phyloP scores from a whole-genome alignment of 306 rosid species.

The Trifolium pratense region DNA sequence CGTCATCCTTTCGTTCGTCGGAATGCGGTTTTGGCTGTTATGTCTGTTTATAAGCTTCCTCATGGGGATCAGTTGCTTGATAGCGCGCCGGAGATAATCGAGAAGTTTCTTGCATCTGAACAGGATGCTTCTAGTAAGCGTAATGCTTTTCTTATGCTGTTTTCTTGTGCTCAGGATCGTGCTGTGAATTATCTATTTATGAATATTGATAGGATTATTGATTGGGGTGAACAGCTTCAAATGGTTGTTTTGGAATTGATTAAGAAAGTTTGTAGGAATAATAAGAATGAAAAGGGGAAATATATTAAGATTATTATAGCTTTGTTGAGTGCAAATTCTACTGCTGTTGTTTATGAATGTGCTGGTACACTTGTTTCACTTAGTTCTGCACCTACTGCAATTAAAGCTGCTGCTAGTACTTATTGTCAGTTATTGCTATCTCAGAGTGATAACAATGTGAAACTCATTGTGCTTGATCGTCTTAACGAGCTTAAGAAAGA shows the following conservation, averaged over 20 bases:
- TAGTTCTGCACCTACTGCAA: slow-evolving; percentile 92
- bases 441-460: slow-evolving; percentile 96
- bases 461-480: slow-evolving; percentile 86
- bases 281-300: slow-evolving; percentile 82
- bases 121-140: slow-evolving; percentile 88
- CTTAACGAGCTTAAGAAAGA: slow-evolving; percentile 76
- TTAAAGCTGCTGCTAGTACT: slow-evolving; percentile 82
- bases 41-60: slow-evolving; percentile 84
- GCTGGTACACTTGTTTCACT: slow-evolving; percentile 88
- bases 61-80: slow-evolving; percentile 84
- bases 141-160: slow-evolving; percentile 94
- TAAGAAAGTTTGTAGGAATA: slow-evolving; percentile 81
- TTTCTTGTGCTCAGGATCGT: slow-evolving; percentile 83
- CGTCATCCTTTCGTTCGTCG: slow-evolving; percentile 90
- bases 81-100: slow-evolving; percentile 83
- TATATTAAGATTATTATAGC: slow-evolving; percentile 86
- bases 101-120: slow-evolving; percentile 72
- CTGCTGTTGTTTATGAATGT: slow-evolving; percentile 91
- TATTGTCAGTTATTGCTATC: slow-evolving; percentile 82
- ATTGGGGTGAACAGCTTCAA: slow-evolving; percentile 92
- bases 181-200: slow-evolving; percentile 70
- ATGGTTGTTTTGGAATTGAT: slow-evolving; percentile 89
- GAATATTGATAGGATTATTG: slow-evolving; percentile 70
- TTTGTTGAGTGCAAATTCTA: slow-evolving; percentile 67
- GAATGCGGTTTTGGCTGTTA: slow-evolving; percentile 82